Conservation (phyloP, 495 filamentous ascomycete genomes). For the Aspergillus mulundensis region DNA sequence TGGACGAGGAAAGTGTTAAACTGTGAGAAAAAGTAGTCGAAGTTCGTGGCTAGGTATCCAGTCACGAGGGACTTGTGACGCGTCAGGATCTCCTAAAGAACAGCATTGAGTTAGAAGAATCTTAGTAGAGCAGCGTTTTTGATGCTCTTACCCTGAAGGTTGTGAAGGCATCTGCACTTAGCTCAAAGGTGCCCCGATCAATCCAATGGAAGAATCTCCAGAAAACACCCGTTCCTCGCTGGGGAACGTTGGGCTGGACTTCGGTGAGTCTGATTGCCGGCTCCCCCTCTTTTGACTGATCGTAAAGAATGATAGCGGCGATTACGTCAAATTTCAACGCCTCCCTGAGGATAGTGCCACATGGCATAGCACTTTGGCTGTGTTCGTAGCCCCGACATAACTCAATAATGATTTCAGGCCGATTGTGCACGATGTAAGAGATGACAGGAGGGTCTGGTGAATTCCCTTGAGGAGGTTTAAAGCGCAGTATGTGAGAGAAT, state of each 20-base stretch:
- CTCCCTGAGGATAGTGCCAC: slow-evolving; percentile 86
- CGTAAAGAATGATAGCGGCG: slow-evolving; percentile 84
- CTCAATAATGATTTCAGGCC: slow-evolving; percentile 82
- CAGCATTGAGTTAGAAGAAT: not conserved
- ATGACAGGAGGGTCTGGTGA: slow-evolving; percentile 73
- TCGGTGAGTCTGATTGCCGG: slow-evolving; percentile 52
- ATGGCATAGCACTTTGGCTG: slow-evolving; percentile 88
- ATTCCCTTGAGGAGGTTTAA: slow-evolving; percentile 54
- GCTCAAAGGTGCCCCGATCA: slow-evolving; percentile 89
- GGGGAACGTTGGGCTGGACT: slow-evolving; percentile 61
- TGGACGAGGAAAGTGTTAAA: slow-evolving; percentile 88
- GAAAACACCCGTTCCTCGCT: slow-evolving; percentile 77
- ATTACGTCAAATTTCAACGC: slow-evolving; percentile 87
- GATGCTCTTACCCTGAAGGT: slow-evolving; percentile 74
- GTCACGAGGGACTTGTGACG: slow-evolving; percentile 88
- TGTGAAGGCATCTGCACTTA: slow-evolving; percentile 94
- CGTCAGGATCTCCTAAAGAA: slow-evolving; percentile 76
- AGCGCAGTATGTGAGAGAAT: slow-evolving; percentile 83
- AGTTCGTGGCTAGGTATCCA: slow-evolving; percentile 80
- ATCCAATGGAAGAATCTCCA: slow-evolving; percentile 99
- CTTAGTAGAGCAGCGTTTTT: not conserved
- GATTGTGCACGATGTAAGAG: slow-evolving; percentile 75
- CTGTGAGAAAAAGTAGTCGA: slow-evolving; percentile 81
- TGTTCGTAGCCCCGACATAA: slow-evolving; percentile 86
- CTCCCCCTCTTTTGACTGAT: slow-evolving; percentile 67